Conservation (phyloP, 1,284 basidiomycete genomes). For the Xerocomus amazonicus region DNA sequence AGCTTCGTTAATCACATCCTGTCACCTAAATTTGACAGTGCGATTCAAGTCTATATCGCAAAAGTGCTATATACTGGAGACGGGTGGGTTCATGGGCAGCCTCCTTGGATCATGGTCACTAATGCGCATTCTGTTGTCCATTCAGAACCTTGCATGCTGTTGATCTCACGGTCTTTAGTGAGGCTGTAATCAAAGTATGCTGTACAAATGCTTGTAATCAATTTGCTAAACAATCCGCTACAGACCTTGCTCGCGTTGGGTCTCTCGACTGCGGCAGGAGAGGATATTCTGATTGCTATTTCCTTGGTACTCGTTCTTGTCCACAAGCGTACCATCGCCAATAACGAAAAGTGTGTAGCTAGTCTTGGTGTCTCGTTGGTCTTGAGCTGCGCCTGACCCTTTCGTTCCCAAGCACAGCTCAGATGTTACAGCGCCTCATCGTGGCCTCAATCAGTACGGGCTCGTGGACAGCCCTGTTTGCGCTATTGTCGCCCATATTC, state of each 20-base stretch:
- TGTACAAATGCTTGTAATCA: not conserved
- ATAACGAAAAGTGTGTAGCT: not conserved
- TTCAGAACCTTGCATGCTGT: no score
- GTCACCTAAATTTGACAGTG: no score
- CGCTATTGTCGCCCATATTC: not conserved
- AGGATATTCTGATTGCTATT: constrained; percentile 6
- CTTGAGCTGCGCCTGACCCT: not conserved
- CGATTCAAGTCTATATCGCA: constrained; percentile 3
- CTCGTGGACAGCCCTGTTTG: constrained; percentile 14
- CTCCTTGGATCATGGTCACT: no score
- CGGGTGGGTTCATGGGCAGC: constrained; percentile 2
- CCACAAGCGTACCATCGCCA: not conserved
- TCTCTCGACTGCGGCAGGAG: constrained; percentile 2
- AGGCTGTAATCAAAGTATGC: no score
- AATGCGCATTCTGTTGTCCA: no score
- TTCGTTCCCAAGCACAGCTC: constrained; percentile 4
- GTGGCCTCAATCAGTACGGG: constrained; percentile 14
- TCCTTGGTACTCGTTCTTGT: constrained; percentile 5
- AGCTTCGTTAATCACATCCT: not conserved
- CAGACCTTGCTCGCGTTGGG: not conserved
- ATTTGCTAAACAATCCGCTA: not conserved
- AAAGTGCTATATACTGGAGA: constrained; percentile 3
- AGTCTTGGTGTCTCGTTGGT: not conserved
- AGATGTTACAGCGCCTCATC: constrained; percentile 13
- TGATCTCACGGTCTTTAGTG: not conserved